These are phyloP conservation scores for Didymella segeticola DNA, from an alignment of 2,329 filamentous ascomycete genomes.

Conservation along the genomic window DNA sequence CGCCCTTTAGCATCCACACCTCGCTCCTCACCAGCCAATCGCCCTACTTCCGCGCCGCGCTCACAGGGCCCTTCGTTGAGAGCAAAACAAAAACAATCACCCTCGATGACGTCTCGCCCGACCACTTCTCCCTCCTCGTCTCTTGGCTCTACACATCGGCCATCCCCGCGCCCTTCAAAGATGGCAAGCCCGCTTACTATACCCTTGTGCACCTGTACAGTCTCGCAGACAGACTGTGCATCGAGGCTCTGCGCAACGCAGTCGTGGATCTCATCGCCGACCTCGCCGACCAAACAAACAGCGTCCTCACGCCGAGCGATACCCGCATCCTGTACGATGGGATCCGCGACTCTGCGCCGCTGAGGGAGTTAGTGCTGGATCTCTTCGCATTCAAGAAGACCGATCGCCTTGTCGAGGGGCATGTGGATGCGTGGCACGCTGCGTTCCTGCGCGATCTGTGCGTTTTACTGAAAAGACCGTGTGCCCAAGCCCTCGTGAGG, in stretches of 20 bases:
- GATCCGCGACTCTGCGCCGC: constrained; percentile 48
- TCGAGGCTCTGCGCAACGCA: constrained; percentile 55
- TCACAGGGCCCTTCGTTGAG: constrained; percentile 57
- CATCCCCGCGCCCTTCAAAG: constrained; percentile 52
- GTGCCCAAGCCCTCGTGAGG: constrained; percentile 50
- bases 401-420: constrained; percentile 54
- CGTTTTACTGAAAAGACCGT: constrained; percentile 55
- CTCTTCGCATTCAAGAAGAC: constrained; percentile 62
- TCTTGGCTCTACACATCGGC: constrained; percentile 58
- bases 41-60: constrained; percentile 60
- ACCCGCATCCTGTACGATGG: constrained; percentile 57
- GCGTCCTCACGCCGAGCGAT: constrained; percentile 57
- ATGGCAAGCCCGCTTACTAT: constrained; percentile 59
- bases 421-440: constrained; percentile 58
- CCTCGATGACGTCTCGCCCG: constrained; percentile 54
- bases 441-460: constrained; percentile 55
- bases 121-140: constrained; percentile 59
- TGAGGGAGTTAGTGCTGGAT: constrained; percentile 55
- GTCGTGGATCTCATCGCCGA: constrained; percentile 53
- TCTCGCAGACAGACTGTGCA: constrained; percentile 55
- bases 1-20: constrained; percentile 56
- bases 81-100: constrained; percentile 50
- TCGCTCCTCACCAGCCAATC: constrained; percentile 56
- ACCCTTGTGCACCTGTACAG: constrained; percentile 56
- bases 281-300: constrained; percentile 56